phyloP scores from a whole-genome alignment of 345 rosid species.

The Gossypium arboreum region DNA sequence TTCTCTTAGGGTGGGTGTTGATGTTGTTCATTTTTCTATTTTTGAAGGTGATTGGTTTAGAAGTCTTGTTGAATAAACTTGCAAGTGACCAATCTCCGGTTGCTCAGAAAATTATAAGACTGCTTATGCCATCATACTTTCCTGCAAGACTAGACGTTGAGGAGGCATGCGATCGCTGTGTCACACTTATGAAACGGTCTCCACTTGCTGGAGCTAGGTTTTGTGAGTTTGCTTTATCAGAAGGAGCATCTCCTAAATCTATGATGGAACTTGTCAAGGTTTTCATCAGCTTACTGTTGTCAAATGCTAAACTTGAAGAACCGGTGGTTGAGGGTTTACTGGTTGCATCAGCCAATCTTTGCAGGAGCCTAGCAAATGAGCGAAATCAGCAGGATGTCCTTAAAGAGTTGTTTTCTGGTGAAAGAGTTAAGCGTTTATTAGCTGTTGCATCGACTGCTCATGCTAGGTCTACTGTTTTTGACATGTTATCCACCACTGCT shows the following conservation, averaged over 20 bases:
- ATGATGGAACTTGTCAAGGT: slow-evolving; percentile 63
- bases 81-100: slow-evolving; percentile 68
- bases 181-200: slow-evolving; percentile 70
- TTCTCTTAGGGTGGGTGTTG: not conserved
- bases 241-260: slow-evolving; percentile 60
- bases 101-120: slow-evolving; percentile 64
- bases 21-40: slow-evolving; percentile 18
- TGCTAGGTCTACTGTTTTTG: slow-evolving; percentile 59
- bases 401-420: slow-evolving; percentile 48
- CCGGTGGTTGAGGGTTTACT: slow-evolving; percentile 74
- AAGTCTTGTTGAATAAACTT: slow-evolving; percentile 56
- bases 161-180: slow-evolving; percentile 82
- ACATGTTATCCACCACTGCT: slow-evolving; percentile 46
- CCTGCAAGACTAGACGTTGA: slow-evolving; percentile 60
- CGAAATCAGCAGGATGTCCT: slow-evolving; percentile 47
- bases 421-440: slow-evolving; percentile 49
- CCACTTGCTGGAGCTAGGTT: slow-evolving; percentile 89
- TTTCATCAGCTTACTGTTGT: slow-evolving; percentile 47
- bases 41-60: slow-evolving; percentile 69
- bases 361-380: slow-evolving; percentile 50
- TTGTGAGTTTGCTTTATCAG: slow-evolving; percentile 61
- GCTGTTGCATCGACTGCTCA: slow-evolving; percentile 54
- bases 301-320: slow-evolving; percentile 40
- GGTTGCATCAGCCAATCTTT: slow-evolving; percentile 48
- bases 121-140: slow-evolving; percentile 86